phyloP scores from a whole-genome alignment of 129 eudicot species.

The Tanacetum coccineum region DNA sequence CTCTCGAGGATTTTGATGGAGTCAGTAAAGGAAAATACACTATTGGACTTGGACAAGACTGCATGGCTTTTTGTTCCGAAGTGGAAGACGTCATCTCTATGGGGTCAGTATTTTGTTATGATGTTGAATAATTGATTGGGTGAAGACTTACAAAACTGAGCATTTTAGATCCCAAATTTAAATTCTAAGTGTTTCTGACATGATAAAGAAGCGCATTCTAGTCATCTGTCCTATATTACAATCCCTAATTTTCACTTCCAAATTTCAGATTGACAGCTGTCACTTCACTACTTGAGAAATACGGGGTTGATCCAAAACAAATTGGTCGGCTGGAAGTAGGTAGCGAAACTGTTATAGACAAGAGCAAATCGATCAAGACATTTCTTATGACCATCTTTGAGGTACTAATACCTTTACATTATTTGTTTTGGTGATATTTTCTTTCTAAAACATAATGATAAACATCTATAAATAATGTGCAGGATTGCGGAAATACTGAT shows the following conservation, averaged over 20 bases:
- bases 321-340: conserved; percentile 97
- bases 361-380: conserved; percentile 98
- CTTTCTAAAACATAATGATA: background rate
- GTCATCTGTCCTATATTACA: too few relatives aligned
- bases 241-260: conserved; percentile 8
- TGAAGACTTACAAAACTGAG: background rate
- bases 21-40: conserved; percentile 96
- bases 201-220: too few relatives aligned
- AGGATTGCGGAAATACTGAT: conserved; percentile 70
- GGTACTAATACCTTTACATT: conserved; percentile 17
- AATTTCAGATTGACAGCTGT: conserved; percentile 91
- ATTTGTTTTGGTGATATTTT: background rate
- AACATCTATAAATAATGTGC: background rate
- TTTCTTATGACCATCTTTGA: conserved; percentile 88
- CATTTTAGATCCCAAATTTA: background rate
- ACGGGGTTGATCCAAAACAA: conserved; percentile 74
- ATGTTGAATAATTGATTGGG: background rate
- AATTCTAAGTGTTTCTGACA: background rate
- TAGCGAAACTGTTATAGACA: conserved; percentile 94
- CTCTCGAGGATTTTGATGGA: conserved; percentile 88
- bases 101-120: conserved; percentile 49
- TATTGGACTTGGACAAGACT: conserved; percentile 96
- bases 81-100: conserved; percentile 99
- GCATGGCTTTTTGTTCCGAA: conserved; percentile 96
- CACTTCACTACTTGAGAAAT: conserved; percentile 83